Percentiles rank a stretch among this genome's conserved stretches.
Evolutionary conservation across 768 basidiomycete genomes (phyloP).

Genomic region (Rhodotorula sphaerocarpa): DNA sequence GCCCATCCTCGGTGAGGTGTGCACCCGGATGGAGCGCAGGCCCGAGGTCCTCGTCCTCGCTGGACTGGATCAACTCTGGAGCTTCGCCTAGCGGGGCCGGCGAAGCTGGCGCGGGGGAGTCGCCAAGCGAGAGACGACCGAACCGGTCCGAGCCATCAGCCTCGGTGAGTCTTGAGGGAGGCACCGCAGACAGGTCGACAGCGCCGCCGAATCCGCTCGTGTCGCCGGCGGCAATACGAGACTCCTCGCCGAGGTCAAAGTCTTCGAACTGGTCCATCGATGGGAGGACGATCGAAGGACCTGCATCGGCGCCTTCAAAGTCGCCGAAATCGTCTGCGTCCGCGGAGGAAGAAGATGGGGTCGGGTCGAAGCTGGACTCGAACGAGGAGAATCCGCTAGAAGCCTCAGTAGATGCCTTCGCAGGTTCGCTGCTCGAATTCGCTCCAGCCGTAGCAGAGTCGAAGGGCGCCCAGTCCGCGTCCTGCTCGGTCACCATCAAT

Average conservation of each 20-base stretch:
- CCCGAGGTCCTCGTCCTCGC: slow-evolving; percentile 30
- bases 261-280: slow-evolving; percentile 31
- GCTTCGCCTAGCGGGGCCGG: slow-evolving; percentile 14
- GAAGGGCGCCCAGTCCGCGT: slow-evolving; percentile 29
- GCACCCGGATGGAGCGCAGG: slow-evolving; percentile 21
- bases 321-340: slow-evolving; percentile 34
- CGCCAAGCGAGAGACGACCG: slow-evolving; percentile 26
- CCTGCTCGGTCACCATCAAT: neutral
- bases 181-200: neutral
- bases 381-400: neutral
- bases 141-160: slow-evolving; percentile 31
- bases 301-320: slow-evolving; percentile 15
- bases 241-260: slow-evolving; percentile 25
- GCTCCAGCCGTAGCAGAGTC: too few relatives aligned
- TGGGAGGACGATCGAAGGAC: slow-evolving; percentile 20
- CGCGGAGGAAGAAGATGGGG: neutral
- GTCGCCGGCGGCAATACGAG: neutral
- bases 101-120: slow-evolving; percentile 1
- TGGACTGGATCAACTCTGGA: slow-evolving; percentile 6
- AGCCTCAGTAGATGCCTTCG: too few relatives aligned
- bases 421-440: too few relatives aligned
- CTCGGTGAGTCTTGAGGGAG: neutral
- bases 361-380: slow-evolving; percentile 12
- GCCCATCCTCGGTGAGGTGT: slow-evolving; percentile 23
- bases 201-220: slow-evolving; percentile 1